A percentile compares a stretch with the other conserved stretches of the same genome.
Conservation (phyloP, 139 green algal species). For the Chlorella sp. region DNA sequence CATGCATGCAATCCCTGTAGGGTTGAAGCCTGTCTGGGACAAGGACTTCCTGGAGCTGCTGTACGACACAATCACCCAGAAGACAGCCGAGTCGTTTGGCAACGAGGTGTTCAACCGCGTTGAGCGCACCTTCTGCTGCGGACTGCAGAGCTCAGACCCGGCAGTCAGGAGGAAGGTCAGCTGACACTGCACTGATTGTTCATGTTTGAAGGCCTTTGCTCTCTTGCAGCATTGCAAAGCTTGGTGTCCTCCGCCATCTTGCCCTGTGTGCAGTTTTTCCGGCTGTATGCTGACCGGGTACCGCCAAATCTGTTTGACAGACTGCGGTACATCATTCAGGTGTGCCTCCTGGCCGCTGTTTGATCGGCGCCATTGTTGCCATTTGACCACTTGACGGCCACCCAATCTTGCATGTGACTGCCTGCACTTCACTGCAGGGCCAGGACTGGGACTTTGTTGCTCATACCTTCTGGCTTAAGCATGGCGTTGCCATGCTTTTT, state of each 20-base stretch:
- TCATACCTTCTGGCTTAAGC: constrained; percentile 95
- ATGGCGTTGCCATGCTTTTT: constrained; percentile 90
- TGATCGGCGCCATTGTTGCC: too few relatives aligned
- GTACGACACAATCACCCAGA: constrained; percentile 41
- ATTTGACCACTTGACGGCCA: too few relatives aligned
- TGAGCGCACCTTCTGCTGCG: constrained; percentile 90
- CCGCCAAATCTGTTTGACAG: constrained; percentile 81
- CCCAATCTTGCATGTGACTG: not conserved
- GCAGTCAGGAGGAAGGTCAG: constrained; percentile 20
- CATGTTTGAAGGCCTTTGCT: not conserved
- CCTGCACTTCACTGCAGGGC: constrained; percentile 6
- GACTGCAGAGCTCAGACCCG: constrained; percentile 78
- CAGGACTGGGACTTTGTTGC: constrained; percentile 95
- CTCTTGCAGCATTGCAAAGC: not conserved
- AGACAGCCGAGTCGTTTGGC: constrained; percentile 21
- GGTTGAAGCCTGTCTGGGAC: constrained; percentile 68
- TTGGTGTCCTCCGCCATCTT: not conserved
- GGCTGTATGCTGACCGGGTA: constrained; percentile 83
- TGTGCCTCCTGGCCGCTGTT: not conserved
- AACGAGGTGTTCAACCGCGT: constrained; percentile 87
- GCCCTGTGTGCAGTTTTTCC: constrained; percentile 78
- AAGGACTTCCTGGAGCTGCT: constrained; percentile 78
- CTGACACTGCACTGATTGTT: not conserved
- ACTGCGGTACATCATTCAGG: constrained; percentile 90
- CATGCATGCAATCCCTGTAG: constrained; percentile 44